These are phyloP conservation scores for Phytophthora citrophthora DNA, from an alignment of 352 stramenopile genomes.

Conservation along the genomic window DNA sequence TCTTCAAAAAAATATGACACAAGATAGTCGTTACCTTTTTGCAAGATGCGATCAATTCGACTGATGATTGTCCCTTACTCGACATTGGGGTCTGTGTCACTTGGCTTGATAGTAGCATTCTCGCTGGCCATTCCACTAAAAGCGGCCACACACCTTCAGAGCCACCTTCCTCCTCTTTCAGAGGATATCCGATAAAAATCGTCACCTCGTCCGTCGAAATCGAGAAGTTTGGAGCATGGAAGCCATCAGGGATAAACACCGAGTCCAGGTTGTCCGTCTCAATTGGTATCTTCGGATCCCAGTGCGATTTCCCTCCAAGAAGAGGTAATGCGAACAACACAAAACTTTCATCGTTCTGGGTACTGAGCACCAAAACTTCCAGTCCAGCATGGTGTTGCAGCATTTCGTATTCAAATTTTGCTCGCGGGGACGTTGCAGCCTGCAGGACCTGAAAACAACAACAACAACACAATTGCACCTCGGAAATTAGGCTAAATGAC, in stretches of 20 bases:
- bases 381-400: slow-evolving; percentile 43
- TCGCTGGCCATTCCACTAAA: slow-evolving; percentile 38
- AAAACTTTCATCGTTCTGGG: background rate
- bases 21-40: slow-evolving; percentile 31
- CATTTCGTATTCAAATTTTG: slow-evolving; percentile 56
- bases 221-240: slow-evolving; percentile 34
- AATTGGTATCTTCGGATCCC: slow-evolving; percentile 18
- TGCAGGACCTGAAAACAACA: slow-evolving; percentile 13
- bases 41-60: slow-evolving; percentile 45
- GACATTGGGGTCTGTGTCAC: slow-evolving; percentile 37
- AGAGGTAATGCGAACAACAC: slow-evolving; percentile 48
- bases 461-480: background rate
- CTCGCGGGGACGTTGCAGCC: slow-evolving; percentile 16
- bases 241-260: slow-evolving; percentile 34
- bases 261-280: slow-evolving; percentile 16
- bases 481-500: background rate
- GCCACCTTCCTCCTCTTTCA: slow-evolving; percentile 10
- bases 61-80: slow-evolving; percentile 36
- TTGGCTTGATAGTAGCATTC: slow-evolving; percentile 47
- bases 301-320: slow-evolving; percentile 28
- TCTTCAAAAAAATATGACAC: background rate
- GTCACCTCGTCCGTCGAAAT: slow-evolving; percentile 13
- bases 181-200: slow-evolving; percentile 35
- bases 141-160: slow-evolving; percentile 23
- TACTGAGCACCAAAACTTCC: slow-evolving; percentile 36